phyloP scores from a whole-genome alignment of 495 filamentous ascomycete species.

The Aspergillus saccharolyticus region DNA sequence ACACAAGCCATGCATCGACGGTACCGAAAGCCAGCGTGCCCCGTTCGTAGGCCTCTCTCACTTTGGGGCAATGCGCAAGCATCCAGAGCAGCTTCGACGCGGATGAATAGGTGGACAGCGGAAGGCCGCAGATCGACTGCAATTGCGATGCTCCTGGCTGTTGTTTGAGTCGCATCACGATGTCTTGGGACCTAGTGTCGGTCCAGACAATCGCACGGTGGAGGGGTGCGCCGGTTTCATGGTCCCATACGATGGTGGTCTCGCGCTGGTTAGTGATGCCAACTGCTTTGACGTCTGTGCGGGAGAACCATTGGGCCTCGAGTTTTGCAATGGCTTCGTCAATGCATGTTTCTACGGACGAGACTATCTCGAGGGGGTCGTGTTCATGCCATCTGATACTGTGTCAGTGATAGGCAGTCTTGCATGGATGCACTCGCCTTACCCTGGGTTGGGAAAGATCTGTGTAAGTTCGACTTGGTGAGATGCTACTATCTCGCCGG shows the following conservation, averaged over 20 bases:
- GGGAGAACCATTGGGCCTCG: slow-evolving; percentile 57
- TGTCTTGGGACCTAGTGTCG: slow-evolving; percentile 74
- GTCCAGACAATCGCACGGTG: slow-evolving; percentile 94
- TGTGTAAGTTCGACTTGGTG: slow-evolving; percentile 92
- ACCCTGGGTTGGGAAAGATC: slow-evolving; percentile 87
- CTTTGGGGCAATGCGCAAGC: slow-evolving; percentile 63
- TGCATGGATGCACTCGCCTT: slow-evolving; percentile 27
- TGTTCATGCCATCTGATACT: slow-evolving; percentile 84
- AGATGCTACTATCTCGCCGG: slow-evolving; percentile 73
- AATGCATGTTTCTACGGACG: slow-evolving; percentile 79
- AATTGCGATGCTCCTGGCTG: slow-evolving; percentile 59
- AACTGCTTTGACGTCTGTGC: slow-evolving; percentile 68
- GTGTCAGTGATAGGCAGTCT: not conserved
- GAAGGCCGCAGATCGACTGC: slow-evolving; percentile 74
- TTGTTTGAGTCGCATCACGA: slow-evolving; percentile 73
- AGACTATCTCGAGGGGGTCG: slow-evolving; percentile 72
- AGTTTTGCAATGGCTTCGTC: slow-evolving; percentile 70
- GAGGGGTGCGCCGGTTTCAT: slow-evolving; percentile 75
- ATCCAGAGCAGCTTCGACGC: slow-evolving; percentile 89
- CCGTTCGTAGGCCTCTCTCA: slow-evolving; percentile 71
- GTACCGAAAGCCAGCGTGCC: slow-evolving; percentile 84
- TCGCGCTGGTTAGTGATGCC: slow-evolving; percentile 96
- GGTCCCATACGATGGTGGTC: slow-evolving; percentile 91
- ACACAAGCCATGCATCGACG: slow-evolving; percentile 89
- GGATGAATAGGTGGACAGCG: slow-evolving; percentile 90